Evolutionary conservation across 108 stramenopile species (phyloP).

Genomic region (Cyclotella atomus): DNA sequence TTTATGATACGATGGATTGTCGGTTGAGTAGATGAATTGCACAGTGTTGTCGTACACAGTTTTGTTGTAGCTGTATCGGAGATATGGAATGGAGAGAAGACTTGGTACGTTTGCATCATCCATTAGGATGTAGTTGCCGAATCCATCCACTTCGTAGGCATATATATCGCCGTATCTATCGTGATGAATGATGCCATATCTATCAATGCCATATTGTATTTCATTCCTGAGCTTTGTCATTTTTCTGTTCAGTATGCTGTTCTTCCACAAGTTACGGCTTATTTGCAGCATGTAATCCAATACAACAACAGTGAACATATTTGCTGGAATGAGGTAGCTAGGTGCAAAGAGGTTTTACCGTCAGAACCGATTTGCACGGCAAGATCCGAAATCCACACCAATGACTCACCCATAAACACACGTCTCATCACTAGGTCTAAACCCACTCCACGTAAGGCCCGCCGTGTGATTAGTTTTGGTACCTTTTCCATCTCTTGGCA

Average conservation of each 20-base stretch:
- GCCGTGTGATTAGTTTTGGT: slow-evolving; percentile 42
- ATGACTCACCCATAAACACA: slow-evolving; percentile 36
- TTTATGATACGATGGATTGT: slow-evolving; percentile 46
- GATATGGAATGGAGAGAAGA: slow-evolving; percentile 66
- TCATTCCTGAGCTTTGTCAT: slow-evolving; percentile 46
- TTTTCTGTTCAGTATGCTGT: slow-evolving; percentile 29
- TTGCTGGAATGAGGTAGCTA: slow-evolving; percentile 68
- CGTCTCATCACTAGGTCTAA: slow-evolving; percentile 68
- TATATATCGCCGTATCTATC: slow-evolving; percentile 47
- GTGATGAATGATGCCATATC: slow-evolving; percentile 55
- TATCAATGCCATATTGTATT: slow-evolving; percentile 63
- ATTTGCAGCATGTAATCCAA: slow-evolving; percentile 48
- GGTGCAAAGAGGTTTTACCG: not conserved
- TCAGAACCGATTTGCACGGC: not conserved
- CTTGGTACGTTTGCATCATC: slow-evolving; percentile 86
- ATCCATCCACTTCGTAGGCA: slow-evolving; percentile 87
- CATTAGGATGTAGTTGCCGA: slow-evolving; percentile 57
- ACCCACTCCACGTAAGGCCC: slow-evolving; percentile 56
- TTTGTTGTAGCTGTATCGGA: slow-evolving; percentile 54
- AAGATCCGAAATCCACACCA: not conserved
- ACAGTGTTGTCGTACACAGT: slow-evolving; percentile 60
- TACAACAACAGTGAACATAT: slow-evolving; percentile 62
- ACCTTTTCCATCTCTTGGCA: slow-evolving; percentile 58
- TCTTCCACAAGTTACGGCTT: slow-evolving; percentile 39
- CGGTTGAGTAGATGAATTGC: slow-evolving; percentile 46